Base-by-base conservation (phyloP, 345 rosid species). In the Hibiscus tridactylites region DNA sequence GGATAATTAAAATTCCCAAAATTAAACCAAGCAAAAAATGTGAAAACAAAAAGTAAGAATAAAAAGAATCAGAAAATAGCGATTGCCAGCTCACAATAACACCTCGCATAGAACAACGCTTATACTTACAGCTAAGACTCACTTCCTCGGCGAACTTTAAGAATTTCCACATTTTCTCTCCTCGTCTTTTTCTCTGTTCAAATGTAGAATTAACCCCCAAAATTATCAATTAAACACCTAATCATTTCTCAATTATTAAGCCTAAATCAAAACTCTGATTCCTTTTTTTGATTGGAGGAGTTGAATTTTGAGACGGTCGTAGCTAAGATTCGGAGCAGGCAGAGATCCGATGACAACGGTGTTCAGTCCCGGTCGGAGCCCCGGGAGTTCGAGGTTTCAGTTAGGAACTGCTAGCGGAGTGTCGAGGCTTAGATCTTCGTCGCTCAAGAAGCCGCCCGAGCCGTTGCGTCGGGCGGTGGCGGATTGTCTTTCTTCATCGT, bases 391-490 rank as follows among this genome's bases (percentile, higher is more conserved):
- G 39, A 79, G 97, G 79, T 21, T 85, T 71, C 87, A 89, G 80
- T 79, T 80, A 0, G 78, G 75, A 53, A 77, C 70, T 24, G 76
- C 75, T 29, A 84, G 87, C 47, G 81, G 87, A 17, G 78, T 82
- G 8, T 88, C 96, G 53, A 84, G 99, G 60, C 83, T 90, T 78
- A 92, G 98, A 92, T 95, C 97, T 78, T 88, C 96, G 52, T 83
- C 88, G 3, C 68, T 82, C 9, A 92, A 83, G 82, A 92, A 92
- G 81, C 98, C 90, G 16, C 99, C 99, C 29, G 99, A 95, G 88
- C 99, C 98, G 9, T 83, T 95, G 65, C 96, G 96, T 24, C 88
- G 97, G 10, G 96, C 97, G 21, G 87, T 95, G 62, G 98, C 92
- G 16, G 96, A 95, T 81, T 95, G 98, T 65, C 84, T 93, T 65